A percentile compares a stretch with the other conserved stretches of the same genome.
Conservation (phyloP, 352 stramenopile species). For the Globisporangium nunn region DNA sequence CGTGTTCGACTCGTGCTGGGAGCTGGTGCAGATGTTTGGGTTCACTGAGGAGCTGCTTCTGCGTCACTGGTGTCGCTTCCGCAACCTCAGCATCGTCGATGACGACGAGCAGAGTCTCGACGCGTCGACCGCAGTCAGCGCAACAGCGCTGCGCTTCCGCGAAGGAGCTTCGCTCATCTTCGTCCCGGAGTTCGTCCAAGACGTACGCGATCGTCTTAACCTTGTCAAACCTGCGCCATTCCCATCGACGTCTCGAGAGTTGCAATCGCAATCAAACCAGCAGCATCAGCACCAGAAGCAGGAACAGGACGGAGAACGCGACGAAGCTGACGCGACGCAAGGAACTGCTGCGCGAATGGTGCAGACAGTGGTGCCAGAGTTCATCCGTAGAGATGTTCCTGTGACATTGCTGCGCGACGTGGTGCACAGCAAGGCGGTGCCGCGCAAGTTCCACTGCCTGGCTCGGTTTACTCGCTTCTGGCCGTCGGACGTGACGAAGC, state of each 20-base stretch:
- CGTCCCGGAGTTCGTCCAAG: conserved; percentile 31
- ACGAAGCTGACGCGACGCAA: background rate
- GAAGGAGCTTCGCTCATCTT: conserved; percentile 66
- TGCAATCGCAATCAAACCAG: background rate
- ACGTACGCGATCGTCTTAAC: conserved; percentile 36
- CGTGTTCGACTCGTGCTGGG: conserved; percentile 62
- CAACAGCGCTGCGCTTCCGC: conserved; percentile 40
- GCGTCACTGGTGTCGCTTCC: conserved; percentile 60
- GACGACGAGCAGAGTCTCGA: conserved; percentile 9
- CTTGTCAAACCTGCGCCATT: background rate
- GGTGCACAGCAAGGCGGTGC: conserved; percentile 19
- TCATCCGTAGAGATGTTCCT: conserved; percentile 40
- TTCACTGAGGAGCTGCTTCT: conserved; percentile 29
- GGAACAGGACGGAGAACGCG: background rate
- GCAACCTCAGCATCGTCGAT: conserved; percentile 50
- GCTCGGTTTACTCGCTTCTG: conserved; percentile 36
- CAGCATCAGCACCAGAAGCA: background rate
- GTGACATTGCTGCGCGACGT: conserved; percentile 35
- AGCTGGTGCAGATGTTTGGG: conserved; percentile 44
- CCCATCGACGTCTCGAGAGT: background rate
- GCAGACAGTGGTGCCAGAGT: conserved; percentile 31
- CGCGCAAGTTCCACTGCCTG: conserved; percentile 63
- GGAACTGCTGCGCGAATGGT: conserved; percentile 6
- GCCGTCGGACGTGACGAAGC: conserved; percentile 37
- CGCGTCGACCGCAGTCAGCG: conserved; percentile 6